Evolutionary conservation across 305 asterid species (phyloP), one percentile per base, ranked within the genome.

Genomic region (Stenogyne calaminthoides): DNA sequence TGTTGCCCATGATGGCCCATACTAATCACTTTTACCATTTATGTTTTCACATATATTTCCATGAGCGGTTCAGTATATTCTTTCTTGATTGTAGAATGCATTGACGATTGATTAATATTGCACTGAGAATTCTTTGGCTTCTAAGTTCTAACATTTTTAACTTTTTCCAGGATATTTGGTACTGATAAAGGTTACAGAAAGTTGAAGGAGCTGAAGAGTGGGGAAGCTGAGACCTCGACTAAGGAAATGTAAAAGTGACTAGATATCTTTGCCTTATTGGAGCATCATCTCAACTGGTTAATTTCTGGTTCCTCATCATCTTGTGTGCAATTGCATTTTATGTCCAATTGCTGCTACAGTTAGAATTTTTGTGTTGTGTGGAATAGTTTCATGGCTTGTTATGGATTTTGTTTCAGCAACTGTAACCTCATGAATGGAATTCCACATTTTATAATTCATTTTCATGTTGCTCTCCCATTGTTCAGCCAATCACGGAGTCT

Each of bases 111-210:
- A 27, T 63, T n/a, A 0, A 52, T 34, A 52, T 25, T n/a, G 70
- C 39, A 3, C 10, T 4, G 5, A 56, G 46, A 12, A 19, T 55
- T 59, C 9, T 9, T 6, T 55, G n/a, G 63, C 36, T 40, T 60
- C 58, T 65, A 70, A 75, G 55, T 54, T 34, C 18, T 12, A 12
- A 4, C 52, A 2, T 1, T 36, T 39, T 66, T 9, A 18, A 27
- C 12, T 29, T 19, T 62, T 47, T 58, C 34, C 71, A 90, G 97
- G 93, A 80, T 90, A 77, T 90, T 90, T 54, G 93, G 95, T 42
- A 88, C 95, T 6, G 97, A 90, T 69, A 75, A 82, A 72, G 95
- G 97, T 52, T 90, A 87, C 75, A 80, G 95, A 81, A 90, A 85
- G 82, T 74, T 88, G 87, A 88, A 87, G 80, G 91, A 76, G 55